phyloP scores from a whole-genome alignment of 2,329 filamentous ascomycete species.

The Fusarium luffae region DNA sequence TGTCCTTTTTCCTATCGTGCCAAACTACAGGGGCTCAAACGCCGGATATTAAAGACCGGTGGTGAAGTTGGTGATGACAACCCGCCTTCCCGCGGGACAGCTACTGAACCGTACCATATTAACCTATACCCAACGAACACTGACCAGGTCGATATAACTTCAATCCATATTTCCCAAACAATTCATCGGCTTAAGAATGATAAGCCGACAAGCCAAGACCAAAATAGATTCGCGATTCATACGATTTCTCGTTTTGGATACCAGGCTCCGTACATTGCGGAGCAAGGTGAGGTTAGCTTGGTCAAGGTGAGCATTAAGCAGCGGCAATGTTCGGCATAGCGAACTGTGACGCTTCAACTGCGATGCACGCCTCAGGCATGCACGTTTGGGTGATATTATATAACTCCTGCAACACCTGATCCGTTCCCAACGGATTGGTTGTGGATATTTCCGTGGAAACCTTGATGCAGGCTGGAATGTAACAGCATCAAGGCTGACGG shows the following conservation, averaged over 20 bases:
- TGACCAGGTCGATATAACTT: neutral
- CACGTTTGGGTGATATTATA: neutral
- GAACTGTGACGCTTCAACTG: neutral
- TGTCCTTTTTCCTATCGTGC: neutral
- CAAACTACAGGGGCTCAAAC: neutral
- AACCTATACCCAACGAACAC: neutral
- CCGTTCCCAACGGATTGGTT: neutral
- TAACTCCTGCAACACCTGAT: neutral
- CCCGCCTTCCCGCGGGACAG: conserved; percentile 6
- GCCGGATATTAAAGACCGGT: conserved; percentile 35
- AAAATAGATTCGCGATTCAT: neutral
- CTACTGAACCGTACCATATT: neutral
- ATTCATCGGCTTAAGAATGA: conserved; percentile 1
- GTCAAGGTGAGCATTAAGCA: neutral
- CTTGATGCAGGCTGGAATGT: neutral
- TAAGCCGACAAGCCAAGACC: neutral
- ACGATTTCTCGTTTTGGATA: neutral
- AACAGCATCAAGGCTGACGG: conserved; percentile 4
- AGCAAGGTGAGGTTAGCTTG: conserved; percentile 10
- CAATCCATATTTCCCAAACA: neutral
- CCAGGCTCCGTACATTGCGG: conserved; percentile 4
- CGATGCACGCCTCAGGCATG: conserved; percentile 16
- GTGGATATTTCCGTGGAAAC: neutral
- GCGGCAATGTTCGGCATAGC: conserved; percentile 32
- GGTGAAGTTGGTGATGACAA: conserved; percentile 5